Evolutionary conservation across 148 eudicot species (phyloP).

Genomic region (Rhododendron griersonianum): DNA sequence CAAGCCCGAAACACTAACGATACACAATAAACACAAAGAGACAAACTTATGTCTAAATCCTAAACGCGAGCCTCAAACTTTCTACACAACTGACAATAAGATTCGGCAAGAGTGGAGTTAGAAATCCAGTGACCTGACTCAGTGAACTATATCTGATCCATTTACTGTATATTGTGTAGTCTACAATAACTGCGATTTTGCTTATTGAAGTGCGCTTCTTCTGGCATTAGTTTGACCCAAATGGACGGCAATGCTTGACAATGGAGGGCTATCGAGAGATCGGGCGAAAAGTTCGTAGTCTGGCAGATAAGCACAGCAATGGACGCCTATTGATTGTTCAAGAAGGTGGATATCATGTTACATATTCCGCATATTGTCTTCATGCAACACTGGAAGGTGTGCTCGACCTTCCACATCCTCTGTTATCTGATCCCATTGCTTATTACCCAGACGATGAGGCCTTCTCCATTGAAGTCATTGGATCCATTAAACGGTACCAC

Average conservation of each 20-base stretch:
- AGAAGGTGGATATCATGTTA: conserved; percentile 92
- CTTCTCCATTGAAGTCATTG: conserved; percentile 32
- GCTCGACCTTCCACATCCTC: conserved; percentile 45
- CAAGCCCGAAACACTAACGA: not conserved
- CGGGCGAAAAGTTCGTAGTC: conserved; percentile 40
- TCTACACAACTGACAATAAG: too few species aligned
- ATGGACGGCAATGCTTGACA: conserved; percentile 97
- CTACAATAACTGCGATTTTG: not conserved
- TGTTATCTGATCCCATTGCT: conserved; percentile 72
- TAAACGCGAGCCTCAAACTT: too few species aligned
- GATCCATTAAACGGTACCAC: conserved; percentile 47
- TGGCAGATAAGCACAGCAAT: conserved; percentile 56
- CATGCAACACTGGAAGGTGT: conserved; percentile 91
- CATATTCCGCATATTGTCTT: conserved; percentile 91
- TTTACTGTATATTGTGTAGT: not conserved
- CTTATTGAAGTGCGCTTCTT: not conserved
- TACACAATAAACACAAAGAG: not conserved
- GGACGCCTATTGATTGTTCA: conserved; percentile 80
- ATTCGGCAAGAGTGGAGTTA: too few species aligned
- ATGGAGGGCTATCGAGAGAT: conserved; percentile 83
- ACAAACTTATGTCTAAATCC: not conserved
- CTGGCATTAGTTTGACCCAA: conserved; percentile 79
- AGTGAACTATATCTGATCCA: too few species aligned
- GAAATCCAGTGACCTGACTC: too few species aligned
- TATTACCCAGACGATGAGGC: conserved; percentile 82